Evolutionary conservation across 129 eudicot species (phyloP).

Genomic region (Artemisia annua): DNA sequence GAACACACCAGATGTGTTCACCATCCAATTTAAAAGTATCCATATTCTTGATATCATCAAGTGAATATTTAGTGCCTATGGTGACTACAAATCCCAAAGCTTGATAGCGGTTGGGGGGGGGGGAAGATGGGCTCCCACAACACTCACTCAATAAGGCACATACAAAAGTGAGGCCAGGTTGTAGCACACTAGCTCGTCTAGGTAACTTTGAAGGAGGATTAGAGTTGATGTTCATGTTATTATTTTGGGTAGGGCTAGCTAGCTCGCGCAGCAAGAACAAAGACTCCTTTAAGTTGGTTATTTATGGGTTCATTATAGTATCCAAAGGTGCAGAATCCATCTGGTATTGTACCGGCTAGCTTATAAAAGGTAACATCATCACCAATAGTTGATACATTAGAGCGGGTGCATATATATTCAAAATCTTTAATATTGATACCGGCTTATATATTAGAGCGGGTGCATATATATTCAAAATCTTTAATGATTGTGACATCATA

Average conservation of each 20-base stretch:
- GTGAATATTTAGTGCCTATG: not conserved
- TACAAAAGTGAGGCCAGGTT: not conserved
- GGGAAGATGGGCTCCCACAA: not conserved
- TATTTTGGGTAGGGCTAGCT: not conserved
- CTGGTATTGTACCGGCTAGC: not conserved
- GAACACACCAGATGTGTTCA: not conserved
- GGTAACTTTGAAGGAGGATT: not conserved
- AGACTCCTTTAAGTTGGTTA: not conserved
- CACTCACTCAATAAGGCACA: not conserved
- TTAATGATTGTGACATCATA: not conserved
- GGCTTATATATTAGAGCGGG: not conserved
- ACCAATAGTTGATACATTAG: not conserved
- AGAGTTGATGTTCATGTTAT: not conserved
- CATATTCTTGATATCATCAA: not conserved
- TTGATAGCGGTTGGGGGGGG: not conserved
- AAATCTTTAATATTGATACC: not conserved
- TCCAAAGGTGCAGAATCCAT: not conserved
- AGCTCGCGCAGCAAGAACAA: not conserved
- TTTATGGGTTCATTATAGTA: not conserved
- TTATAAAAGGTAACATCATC: not conserved
- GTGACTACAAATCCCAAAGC: not conserved
- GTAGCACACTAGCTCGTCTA: not conserved
- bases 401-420: not conserved
- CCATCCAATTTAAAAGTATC: not conserved
- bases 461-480: not conserved